A percentile compares a stretch with the other conserved stretches of the same genome.
These are phyloP conservation scores for Russula lepida DNA, from an alignment of 768 basidiomycete genomes.

Conservation along the genomic window DNA sequence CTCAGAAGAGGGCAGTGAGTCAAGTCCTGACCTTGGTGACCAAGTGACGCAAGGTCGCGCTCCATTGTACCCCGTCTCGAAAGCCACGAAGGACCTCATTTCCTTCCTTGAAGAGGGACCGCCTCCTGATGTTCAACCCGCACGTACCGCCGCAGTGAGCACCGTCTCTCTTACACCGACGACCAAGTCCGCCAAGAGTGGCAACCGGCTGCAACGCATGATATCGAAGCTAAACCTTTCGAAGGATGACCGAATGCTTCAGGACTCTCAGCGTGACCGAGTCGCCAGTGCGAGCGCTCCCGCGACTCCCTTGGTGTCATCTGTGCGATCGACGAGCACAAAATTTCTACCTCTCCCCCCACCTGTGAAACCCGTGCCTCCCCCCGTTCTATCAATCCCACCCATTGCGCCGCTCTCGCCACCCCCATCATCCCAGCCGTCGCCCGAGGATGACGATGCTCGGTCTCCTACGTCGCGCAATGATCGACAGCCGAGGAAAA, in stretches of 20 bases:
- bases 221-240: constrained; percentile 60
- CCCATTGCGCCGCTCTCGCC: constrained; percentile 15
- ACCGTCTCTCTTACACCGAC: constrained; percentile 18
- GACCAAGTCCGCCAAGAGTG: constrained; percentile 29
- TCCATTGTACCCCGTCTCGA: constrained; percentile 31
- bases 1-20: constrained; percentile 51
- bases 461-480: not conserved
- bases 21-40: constrained; percentile 4
- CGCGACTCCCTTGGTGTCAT: constrained; percentile 1
- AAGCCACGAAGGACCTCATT: constrained; percentile 41
- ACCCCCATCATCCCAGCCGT: constrained; percentile 13
- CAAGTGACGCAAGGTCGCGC: constrained; percentile 10
- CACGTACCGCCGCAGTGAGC: constrained; percentile 10
- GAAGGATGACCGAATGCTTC: constrained; percentile 30
- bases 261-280: constrained; percentile 26
- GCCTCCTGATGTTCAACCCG: constrained; percentile 32
- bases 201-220: constrained; percentile 69
- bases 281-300: constrained; percentile 25
- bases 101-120: constrained; percentile 54
- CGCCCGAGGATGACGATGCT: constrained; percentile 18
- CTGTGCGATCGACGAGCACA: not conserved
- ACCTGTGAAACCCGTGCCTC: constrained; percentile 15
- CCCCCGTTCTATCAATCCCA: constrained; percentile 7
- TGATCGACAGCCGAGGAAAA: constrained; percentile 24
- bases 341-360: not conserved